Conservation (phyloP, 345 rosid species). For the Orychophragmus violaceus region DNA sequence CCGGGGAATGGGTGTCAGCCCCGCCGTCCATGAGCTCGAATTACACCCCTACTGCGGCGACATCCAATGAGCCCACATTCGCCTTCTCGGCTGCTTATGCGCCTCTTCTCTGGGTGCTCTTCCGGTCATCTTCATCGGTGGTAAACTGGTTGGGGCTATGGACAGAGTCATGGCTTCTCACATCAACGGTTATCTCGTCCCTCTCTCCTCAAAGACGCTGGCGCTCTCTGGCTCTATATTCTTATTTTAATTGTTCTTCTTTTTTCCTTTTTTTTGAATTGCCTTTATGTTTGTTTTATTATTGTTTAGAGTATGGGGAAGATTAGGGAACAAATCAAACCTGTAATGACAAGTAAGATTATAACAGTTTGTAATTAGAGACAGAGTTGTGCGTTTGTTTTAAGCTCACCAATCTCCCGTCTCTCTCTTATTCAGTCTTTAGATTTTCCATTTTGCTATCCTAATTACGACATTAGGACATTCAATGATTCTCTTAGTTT, state of each 20-base stretch:
- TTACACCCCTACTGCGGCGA: constrained; percentile 68
- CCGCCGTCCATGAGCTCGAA: constrained; percentile 80
- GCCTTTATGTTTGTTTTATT: not conserved
- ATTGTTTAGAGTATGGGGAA: not conserved
- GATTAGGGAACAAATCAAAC: not conserved
- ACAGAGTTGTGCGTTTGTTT: constrained; percentile 27
- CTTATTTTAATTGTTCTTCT: not conserved
- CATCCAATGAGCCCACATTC: constrained; percentile 52
- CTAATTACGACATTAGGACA: constrained; percentile 13
- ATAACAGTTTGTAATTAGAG: constrained; percentile 12
- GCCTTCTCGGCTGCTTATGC: constrained; percentile 47
- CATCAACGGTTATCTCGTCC: constrained; percentile 84
- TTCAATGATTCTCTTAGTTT: not conserved
- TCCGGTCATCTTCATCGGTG: constrained; percentile 85
- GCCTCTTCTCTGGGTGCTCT: constrained; percentile 39
- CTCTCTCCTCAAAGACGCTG: constrained; percentile 85
- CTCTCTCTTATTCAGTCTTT: not conserved
- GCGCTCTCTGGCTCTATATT: constrained; percentile 83
- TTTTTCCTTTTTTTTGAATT: too few species aligned
- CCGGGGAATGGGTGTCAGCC: constrained; percentile 84
- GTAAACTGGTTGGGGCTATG: constrained; percentile 83
- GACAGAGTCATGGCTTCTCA: constrained; percentile 90
- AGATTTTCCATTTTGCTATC: not conserved
- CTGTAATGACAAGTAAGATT: constrained; percentile 22
- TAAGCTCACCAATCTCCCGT: constrained; percentile 1